Conservation (phyloP, 2,329 filamentous ascomycete species). For the Phyllachora maydis region DNA sequence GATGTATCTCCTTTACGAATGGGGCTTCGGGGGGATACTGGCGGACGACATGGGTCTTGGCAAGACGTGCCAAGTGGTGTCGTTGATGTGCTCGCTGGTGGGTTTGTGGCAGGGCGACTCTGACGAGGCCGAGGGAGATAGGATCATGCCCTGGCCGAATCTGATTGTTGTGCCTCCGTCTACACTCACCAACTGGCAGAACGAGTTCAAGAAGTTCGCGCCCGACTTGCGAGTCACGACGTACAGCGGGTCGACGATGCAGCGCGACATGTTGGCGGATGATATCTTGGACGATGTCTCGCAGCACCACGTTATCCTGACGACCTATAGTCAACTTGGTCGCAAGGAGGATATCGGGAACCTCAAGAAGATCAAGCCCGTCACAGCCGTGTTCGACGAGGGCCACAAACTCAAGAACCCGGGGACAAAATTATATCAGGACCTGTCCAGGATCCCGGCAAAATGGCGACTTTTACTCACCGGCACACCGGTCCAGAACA, state of each 20-base stretch:
- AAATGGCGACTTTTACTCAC: slow-evolving; percentile 74
- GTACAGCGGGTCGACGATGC: slow-evolving; percentile 42
- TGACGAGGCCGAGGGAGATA: slow-evolving; percentile 8
- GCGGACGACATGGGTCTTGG: slow-evolving; percentile 95
- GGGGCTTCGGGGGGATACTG: slow-evolving; percentile 69
- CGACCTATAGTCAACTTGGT: slow-evolving; percentile 37
- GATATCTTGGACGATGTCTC: slow-evolving; percentile 41
- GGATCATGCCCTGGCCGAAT: slow-evolving; percentile 51
- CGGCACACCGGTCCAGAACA: slow-evolving; percentile 87
- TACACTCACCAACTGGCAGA: slow-evolving; percentile 88
- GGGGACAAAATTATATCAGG: slow-evolving; percentile 60
- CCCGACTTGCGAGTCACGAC: slow-evolving; percentile 56
- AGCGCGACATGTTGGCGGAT: slow-evolving; percentile 47
- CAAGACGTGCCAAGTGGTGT: slow-evolving; percentile 93
- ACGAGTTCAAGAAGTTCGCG: slow-evolving; percentile 76
- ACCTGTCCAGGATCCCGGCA: slow-evolving; percentile 56
- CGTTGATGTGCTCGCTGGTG: slow-evolving; percentile 68
- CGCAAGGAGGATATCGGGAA: slow-evolving; percentile 26
- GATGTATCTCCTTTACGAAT: slow-evolving; percentile 66
- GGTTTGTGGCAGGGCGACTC: slow-evolving; percentile 28
- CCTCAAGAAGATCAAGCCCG: slow-evolving; percentile 24
- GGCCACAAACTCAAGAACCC: slow-evolving; percentile 86
- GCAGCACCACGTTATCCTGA: slow-evolving; percentile 40
- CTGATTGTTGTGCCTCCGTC: slow-evolving; percentile 83
- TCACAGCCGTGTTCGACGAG: slow-evolving; percentile 67